These are phyloP conservation scores for Fusarium falciforme DNA, from an alignment of 2,329 filamentous ascomycete genomes.

Conservation along the genomic window DNA sequence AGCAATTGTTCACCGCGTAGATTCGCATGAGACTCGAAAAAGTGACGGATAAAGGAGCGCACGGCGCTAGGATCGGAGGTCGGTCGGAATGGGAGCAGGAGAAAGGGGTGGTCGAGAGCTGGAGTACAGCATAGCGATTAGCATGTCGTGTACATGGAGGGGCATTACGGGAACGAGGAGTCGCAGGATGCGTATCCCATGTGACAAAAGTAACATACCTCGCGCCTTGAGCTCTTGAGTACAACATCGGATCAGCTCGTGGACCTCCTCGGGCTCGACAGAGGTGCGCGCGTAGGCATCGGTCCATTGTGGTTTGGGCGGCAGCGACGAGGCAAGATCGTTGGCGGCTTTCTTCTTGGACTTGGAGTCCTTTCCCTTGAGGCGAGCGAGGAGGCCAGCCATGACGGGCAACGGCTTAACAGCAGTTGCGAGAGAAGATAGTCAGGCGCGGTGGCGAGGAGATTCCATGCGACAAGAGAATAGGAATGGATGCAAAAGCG, in stretches of 20 bases:
- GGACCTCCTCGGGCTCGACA: slow-evolving; percentile 90
- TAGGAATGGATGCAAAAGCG: slow-evolving; percentile 22
- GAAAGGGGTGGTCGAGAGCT: slow-evolving; percentile 92
- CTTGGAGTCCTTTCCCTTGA: slow-evolving; percentile 81
- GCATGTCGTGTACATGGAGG: slow-evolving; percentile 16
- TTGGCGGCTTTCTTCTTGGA: slow-evolving; percentile 74
- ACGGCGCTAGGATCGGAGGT: slow-evolving; percentile 92
- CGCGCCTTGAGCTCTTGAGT: slow-evolving; percentile 92
- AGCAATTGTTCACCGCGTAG: slow-evolving; percentile 76
- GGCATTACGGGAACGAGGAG: background rate
- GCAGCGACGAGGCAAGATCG: slow-evolving; percentile 62
- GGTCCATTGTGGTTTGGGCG: slow-evolving; percentile 82
- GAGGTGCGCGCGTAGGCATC: slow-evolving; percentile 87
- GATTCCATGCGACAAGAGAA: slow-evolving; percentile 24
- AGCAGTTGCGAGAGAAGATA: slow-evolving; percentile 11
- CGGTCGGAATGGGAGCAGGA: slow-evolving; percentile 93
- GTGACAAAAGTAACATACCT: slow-evolving; percentile 69
- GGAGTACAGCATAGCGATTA: slow-evolving; percentile 34
- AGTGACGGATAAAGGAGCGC: slow-evolving; percentile 91
- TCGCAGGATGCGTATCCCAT: slow-evolving; percentile 2
- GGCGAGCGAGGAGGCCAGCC: slow-evolving; percentile 69
- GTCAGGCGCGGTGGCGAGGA: slow-evolving; percentile 13
- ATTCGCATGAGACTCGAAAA: slow-evolving; percentile 78
- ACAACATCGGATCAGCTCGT: slow-evolving; percentile 86
- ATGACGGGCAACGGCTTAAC: slow-evolving; percentile 52